These are phyloP conservation scores for Cardiospermum halicacabum DNA, from an alignment of 345 rosid genomes.

Conservation along the genomic window DNA sequence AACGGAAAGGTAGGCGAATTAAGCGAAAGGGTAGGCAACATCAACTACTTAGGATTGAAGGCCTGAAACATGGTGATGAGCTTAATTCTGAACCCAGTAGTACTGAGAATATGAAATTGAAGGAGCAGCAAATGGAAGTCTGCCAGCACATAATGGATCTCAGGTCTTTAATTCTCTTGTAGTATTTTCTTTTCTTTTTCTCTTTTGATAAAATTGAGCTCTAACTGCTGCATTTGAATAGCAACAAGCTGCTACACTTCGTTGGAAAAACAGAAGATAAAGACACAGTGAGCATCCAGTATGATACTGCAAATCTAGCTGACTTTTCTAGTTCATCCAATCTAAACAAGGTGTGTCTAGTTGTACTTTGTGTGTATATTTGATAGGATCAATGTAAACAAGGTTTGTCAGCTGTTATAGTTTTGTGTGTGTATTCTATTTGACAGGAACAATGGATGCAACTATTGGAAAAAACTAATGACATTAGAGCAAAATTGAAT, in stretches of 20 bases:
- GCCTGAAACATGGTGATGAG: slow-evolving; percentile 5
- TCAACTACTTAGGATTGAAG: neutral
- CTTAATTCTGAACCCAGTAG: too few species aligned
- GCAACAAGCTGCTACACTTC: slow-evolving; percentile 4
- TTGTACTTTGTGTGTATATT: neutral
- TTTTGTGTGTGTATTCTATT: too few species aligned
- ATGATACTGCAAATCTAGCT: neutral
- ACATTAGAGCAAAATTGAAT: slow-evolving; percentile 2
- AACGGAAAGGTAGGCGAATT: neutral
- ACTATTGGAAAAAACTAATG: slow-evolving; percentile 12
- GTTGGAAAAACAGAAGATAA: neutral
- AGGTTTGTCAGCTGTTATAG: too few species aligned
- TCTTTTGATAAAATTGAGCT: neutral
- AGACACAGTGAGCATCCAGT: neutral
- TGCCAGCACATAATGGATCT: slow-evolving; percentile 7
- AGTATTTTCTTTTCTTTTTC: neutral
- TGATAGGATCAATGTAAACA: neutral
- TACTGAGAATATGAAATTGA: neutral
- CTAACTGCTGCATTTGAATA: slow-evolving; percentile 1
- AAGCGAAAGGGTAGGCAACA: neutral
- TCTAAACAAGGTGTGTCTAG: slow-evolving; percentile 17
- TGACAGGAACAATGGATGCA: slow-evolving; percentile 14
- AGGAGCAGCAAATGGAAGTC: slow-evolving; percentile 10
- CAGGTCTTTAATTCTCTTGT: slow-evolving; percentile 11
- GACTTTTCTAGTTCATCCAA: slow-evolving; percentile 4